Evolutionary conservation across 2,329 filamentous ascomycete genomes (phyloP).

Genomic region (Clonostachys sp.): DNA sequence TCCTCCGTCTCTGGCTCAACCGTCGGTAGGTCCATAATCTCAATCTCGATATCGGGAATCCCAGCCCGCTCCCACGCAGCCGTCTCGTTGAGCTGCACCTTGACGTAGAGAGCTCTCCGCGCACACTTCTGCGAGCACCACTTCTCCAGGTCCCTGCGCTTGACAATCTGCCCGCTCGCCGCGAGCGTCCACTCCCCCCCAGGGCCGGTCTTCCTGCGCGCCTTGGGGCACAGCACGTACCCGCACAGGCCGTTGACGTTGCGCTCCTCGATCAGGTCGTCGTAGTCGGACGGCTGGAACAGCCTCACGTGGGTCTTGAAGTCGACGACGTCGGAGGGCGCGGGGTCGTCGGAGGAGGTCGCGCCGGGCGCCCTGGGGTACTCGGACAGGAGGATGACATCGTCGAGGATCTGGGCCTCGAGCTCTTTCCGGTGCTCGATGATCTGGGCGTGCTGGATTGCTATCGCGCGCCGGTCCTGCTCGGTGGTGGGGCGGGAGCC

Average conservation of each 20-base stretch:
- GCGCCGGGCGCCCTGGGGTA: constrained; percentile 31
- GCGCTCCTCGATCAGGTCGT: constrained; percentile 82
- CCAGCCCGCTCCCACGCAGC: constrained; percentile 79
- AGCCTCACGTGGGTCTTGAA: constrained; percentile 65
- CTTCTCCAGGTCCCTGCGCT: constrained; percentile 68
- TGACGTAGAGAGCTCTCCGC: constrained; percentile 75
- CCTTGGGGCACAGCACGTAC: constrained; percentile 71
- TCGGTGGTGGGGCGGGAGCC: too few species aligned
- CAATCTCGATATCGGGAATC: constrained; percentile 49
- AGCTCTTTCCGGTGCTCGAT: constrained; percentile 79
- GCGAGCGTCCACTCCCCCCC: constrained; percentile 67
- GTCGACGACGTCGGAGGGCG: constrained; percentile 52
- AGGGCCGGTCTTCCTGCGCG: constrained; percentile 50
- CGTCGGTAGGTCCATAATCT: constrained; percentile 48
- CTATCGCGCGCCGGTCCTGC: constrained; percentile 50
- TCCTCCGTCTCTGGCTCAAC: constrained; percentile 34
- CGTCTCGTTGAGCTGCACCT: constrained; percentile 81
- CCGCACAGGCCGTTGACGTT: constrained; percentile 81
- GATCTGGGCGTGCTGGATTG: constrained; percentile 75
- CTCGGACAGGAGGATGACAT: constrained; percentile 67
- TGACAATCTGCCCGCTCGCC: constrained; percentile 52
- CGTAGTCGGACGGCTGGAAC: constrained; percentile 87
- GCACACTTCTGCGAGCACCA: constrained; percentile 86
- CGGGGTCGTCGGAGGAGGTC: constrained; percentile 32
- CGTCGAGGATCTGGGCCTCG: constrained; percentile 68